Evolutionary conservation across 306 rosid genomes (phyloP), one percentile per base, ranked within the genome.

Genomic region (Citrullus amarus): DNA sequence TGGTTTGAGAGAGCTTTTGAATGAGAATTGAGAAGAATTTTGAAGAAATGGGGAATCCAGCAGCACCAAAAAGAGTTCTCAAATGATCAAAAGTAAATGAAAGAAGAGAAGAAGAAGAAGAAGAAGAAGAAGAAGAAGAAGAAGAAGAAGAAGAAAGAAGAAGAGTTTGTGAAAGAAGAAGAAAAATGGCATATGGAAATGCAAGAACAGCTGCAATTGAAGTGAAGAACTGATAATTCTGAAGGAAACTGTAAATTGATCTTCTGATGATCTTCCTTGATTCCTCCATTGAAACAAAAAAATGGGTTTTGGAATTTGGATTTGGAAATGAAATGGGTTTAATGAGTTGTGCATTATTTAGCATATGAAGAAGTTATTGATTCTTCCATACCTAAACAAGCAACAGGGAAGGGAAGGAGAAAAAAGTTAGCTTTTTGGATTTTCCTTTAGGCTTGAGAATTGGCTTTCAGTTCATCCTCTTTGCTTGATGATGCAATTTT

Each of bases 1-100:
- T 85, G 36, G 96, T 95, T 78, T 95, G 96, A 59, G 98, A 91
- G 80, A 95, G 93, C 80, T 91, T 95, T 5, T 82, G 87, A 75
- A 83, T 88, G 57, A 95, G 88, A 83, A 91, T 51, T 18, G 30
- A 73, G 81, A 95, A 88, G 83, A 95, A 76, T 16, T 89, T 80
- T 9, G 91, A 95, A 25, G 92, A 88, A 1, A 85, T 78, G 25
- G 97, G 94, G 76, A 92, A 89, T 2, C 97, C 98, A 3, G 96
- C 97, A 10, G 97, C 96, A 58, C 82, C 86, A 66, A 94, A 94
- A 17, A 94, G 88, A 57, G 50, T 78, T 79, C 78, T 85, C 30
- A 94, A 80, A 62, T 93, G 92, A 73, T 15, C 80, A 71, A 79
- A 86, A 61, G 90, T 82, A 73, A 89, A 85, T 50, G 87, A 85